Base-by-base conservation (phyloP, 2,329 filamentous ascomycete genomes). In the Colletotrichum kahawae region DNA sequence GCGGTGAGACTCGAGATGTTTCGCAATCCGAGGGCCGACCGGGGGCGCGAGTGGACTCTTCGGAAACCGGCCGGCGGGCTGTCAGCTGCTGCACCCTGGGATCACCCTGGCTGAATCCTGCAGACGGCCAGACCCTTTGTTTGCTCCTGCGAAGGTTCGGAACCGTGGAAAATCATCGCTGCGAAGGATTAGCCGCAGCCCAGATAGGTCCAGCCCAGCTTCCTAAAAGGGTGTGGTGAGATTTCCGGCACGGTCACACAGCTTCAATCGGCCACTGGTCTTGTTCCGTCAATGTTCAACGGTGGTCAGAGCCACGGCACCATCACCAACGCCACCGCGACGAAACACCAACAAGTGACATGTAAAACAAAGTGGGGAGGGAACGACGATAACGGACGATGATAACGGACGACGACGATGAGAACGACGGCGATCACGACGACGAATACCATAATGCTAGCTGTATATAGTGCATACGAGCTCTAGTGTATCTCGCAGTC, bases 1-100 rank as follows among this genome's bases (percentile, higher is more conserved):
- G 72, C 56, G 51, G 62, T 71, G 71, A 74, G 67, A 74, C 68
- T 71, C 34, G 16, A 71, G 13, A 54, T 74, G 71, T 74, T 71
- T 60, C 43, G 43, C 60, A 74, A 54, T 70, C 29, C 34, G 62
- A 56, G 24, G 24, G 38, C 24, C 60, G 71, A 71, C 67, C 60
- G 60, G 67, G 67, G 51, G 48, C 54, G 57, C 27, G 34, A 62
- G 60, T 43, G 34, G 34, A 43, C 14, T 38, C 33, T 16, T 51
- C 71, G 71, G 67, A 36, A 33, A 51, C 67, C 59, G 67, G 51
- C 36, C 27, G 21, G 29, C 48, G 12, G 27, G 29, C 66, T 51
- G 59, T 73, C 66, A 73, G 33, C 33, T 48, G 71, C 21, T 34
- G 38, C 33, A 62, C 33, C 24, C 71, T 74, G 71, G 62, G 24